A percentile compares a stretch with the other conserved stretches of the same genome.
These are phyloP conservation scores for Theileria equi DNA, from an alignment of 169 alveolate species.

Conservation along the genomic window DNA sequence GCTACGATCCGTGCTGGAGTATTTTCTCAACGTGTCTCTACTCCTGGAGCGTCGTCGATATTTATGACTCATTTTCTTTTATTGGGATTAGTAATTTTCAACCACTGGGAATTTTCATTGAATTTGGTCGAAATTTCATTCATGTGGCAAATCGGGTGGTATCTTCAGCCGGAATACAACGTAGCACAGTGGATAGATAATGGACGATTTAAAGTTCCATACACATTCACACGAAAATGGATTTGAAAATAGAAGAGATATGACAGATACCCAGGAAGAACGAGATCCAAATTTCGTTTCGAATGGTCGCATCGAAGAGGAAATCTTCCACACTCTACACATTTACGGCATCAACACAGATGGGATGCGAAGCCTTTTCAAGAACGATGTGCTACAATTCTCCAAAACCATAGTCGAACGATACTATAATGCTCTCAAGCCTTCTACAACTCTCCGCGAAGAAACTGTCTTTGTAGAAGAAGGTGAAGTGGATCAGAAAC, in stretches of 20 bases:
- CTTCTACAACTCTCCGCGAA: too few relatives aligned
- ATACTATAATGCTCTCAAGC: too few relatives aligned
- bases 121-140: neutral
- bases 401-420: neutral
- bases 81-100: neutral
- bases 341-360: neutral
- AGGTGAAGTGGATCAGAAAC: too few relatives aligned
- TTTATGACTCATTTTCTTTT: slow-evolving; percentile 11
- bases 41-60: slow-evolving; percentile 17
- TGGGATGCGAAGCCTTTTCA: neutral
- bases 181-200: too few relatives aligned
- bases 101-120: slow-evolving; percentile 12
- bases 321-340: neutral
- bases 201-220: too few relatives aligned
- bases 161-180: too few relatives aligned
- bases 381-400: neutral
- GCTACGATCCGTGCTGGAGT: slow-evolving; percentile 22
- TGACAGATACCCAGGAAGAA: too few relatives aligned
- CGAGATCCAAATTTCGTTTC: too few relatives aligned
- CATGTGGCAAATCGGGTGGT: slow-evolving; percentile 37
- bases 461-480: too few relatives aligned
- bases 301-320: neutral
- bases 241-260: too few relatives aligned
- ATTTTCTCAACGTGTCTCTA: slow-evolving; percentile 2
- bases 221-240: too few relatives aligned